These are phyloP conservation scores for Anthracocystis panici-leucophaei DNA, from an alignment of 1,284 basidiomycete species.

Conservation along the genomic window DNA sequence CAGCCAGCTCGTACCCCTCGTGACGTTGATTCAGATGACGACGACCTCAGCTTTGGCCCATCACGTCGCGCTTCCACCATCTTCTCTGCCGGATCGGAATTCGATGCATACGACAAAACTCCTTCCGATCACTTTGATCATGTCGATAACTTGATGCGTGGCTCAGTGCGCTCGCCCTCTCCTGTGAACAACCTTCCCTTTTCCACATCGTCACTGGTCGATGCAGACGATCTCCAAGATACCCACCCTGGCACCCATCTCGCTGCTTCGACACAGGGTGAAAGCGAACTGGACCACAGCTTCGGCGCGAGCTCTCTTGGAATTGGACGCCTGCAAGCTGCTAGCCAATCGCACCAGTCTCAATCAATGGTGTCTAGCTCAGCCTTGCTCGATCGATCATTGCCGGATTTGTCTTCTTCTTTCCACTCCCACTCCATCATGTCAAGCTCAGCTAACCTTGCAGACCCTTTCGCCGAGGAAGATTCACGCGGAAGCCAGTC, in stretches of 20 bases:
- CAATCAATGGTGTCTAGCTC: background rate
- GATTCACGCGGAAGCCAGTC: background rate
- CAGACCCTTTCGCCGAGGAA: conserved; percentile 47
- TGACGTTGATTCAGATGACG: conserved; percentile 22
- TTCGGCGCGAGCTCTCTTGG: conserved; percentile 37
- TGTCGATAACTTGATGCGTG: background rate
- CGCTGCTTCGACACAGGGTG: background rate
- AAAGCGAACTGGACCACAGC: conserved; percentile 17
- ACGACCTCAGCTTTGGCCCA: background rate
- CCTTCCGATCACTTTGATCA: background rate
- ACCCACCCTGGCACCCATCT: background rate
- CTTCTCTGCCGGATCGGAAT: conserved; percentile 54
- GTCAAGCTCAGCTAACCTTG: conserved; percentile 53
- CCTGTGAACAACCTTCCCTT: conserved; percentile 14
- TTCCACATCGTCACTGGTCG: conserved; percentile 27
- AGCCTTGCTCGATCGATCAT: background rate
- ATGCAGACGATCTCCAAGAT: conserved; percentile 6
- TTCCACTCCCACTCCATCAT: conserved; percentile 28
- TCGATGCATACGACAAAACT: conserved; percentile 33
- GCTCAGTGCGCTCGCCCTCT: conserved; percentile 2
- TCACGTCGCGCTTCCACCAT: conserved; percentile 52
- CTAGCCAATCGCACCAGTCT: background rate
- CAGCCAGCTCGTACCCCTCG: background rate
- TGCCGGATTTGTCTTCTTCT: conserved; percentile 4
- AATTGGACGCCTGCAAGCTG: conserved; percentile 40